Conservation (phyloP, 1,139 yeast genomes). For the Sugiyamaella grinbergsii region DNA sequence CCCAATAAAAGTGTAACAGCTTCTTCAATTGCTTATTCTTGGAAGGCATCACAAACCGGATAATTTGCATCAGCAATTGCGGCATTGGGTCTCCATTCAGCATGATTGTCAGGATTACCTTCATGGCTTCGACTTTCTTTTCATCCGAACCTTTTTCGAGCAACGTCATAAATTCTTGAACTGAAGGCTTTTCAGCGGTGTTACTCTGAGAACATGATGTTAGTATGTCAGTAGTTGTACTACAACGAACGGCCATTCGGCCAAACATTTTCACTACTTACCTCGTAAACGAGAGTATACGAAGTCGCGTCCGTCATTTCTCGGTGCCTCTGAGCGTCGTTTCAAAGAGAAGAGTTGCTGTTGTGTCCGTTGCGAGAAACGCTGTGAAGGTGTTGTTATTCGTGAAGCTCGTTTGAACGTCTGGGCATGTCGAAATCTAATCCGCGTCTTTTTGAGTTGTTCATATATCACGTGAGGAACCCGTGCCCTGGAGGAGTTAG, state of each 20-base stretch:
- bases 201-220: constrained; percentile 31
- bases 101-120: constrained; percentile 79
- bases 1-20: constrained; percentile 95
- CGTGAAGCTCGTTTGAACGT: constrained; percentile 7
- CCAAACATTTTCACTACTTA: too few relatives aligned
- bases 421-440: constrained; percentile 4
- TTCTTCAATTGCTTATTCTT: constrained; percentile 88
- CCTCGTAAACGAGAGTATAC: constrained; percentile 43
- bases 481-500: constrained; percentile 11
- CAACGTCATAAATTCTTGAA: constrained; percentile 72
- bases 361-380: constrained; percentile 1
- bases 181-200: constrained; percentile 64
- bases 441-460: constrained; percentile 20
- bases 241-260: too few relatives aligned
- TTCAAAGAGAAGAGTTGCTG: too few relatives aligned
- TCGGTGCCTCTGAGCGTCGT: too few relatives aligned
- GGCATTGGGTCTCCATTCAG: constrained; percentile 94
- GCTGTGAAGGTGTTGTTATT: background rate
- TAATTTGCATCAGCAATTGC: constrained; percentile 94
- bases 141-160: constrained; percentile 92
- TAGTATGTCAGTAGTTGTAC: too few relatives aligned
- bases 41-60: constrained; percentile 96
- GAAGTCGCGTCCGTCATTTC: constrained; percentile 43
- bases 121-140: constrained; percentile 87
- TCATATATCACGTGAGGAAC: constrained; percentile 24